Evolutionary conservation across 2,329 filamentous ascomycete genomes (phyloP).

Genomic region (Paramyrothecium sp.): DNA sequence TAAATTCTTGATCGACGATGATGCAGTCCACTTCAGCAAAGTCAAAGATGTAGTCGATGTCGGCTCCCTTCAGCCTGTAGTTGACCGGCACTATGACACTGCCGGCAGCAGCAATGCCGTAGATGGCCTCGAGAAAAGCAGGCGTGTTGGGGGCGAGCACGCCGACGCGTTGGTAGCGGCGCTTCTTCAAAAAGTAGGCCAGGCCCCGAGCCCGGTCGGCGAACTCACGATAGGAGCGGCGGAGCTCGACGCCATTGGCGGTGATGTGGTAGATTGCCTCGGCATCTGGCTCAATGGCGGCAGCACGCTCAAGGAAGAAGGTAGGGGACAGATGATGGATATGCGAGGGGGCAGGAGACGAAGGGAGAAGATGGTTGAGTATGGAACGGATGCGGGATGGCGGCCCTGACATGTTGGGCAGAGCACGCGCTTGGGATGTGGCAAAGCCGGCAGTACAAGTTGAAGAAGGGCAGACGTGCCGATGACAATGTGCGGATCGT

Average conservation of each 20-base stretch:
- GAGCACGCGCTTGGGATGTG: not conserved
- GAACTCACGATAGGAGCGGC: conserved; percentile 76
- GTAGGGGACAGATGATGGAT: conserved; percentile 83
- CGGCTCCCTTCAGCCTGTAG: conserved; percentile 71
- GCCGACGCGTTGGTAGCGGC: conserved; percentile 73
- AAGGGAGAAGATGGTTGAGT: conserved; percentile 45
- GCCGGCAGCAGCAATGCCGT: conserved; percentile 79
- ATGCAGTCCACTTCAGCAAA: conserved; percentile 85
- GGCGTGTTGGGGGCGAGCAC: conserved; percentile 91
- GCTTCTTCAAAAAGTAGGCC: conserved; percentile 80
- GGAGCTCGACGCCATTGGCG: conserved; percentile 69
- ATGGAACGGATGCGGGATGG: conserved; percentile 60
- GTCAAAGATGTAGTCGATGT: conserved; percentile 87
- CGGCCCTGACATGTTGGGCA: conserved; percentile 59
- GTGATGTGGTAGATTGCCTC: conserved; percentile 85
- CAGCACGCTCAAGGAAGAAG: conserved; percentile 81
- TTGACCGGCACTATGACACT: conserved; percentile 70
- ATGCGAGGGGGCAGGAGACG: conserved; percentile 47
- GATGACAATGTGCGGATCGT: not conserved
- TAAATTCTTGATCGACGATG: conserved; percentile 81
- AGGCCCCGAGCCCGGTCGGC: conserved; percentile 85
- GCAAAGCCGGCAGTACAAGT: too few species aligned
- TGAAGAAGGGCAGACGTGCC: not conserved
- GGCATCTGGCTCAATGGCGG: conserved; percentile 82
- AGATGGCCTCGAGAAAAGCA: conserved; percentile 88